Evolutionary conservation across 1,139 yeast species (phyloP), one percentile per base, ranked within the genome.

Genomic region (Protomyces arabidopsidicola): DNA sequence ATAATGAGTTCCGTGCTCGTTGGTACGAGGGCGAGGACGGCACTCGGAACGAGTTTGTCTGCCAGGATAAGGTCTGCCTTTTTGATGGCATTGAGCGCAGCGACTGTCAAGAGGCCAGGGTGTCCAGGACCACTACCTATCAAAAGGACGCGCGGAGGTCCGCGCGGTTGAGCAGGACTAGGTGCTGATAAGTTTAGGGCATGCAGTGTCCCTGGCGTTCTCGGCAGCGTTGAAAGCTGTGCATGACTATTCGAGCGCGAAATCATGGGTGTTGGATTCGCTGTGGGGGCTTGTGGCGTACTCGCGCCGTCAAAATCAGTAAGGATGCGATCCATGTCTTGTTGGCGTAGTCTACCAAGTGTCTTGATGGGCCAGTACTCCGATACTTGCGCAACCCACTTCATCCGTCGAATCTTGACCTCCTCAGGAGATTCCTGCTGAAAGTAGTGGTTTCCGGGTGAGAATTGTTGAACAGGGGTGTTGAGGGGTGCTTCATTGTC

Each of bases 81-180:
- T 68, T 86, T 82, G 38, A 93, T 90, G 53, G 88, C 91, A 59
- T 86, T 83, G 38, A 89, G 73, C 0, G 98, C 98, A 5, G 95
- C 97, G 0, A 89, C 75, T 0, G 98, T 91, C 36, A 93, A 78
- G 70, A 90, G 80, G 1, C 90, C 85, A 0, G 88, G 84, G 1
- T 95, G 84, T 0, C 98, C 98, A 0, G 98, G 98, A 0, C 98
- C 98, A 1, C 97, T 82, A 0, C 98, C 98, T 16, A 91, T 90
- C 35, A 93, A 78, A 1, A 95, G 82, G 12, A 91, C 53, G 86
- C 2, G 80, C 70, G 48, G 22, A 10, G 0, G 95, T 96, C 54
- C 70, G 72, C 48, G 70, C 70, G 14, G 55, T 65, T 39, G 31
- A 9, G 16, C 18, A 5, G 1, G 38, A 5, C 52, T 8, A 2